Base-by-base conservation (phyloP, 2,329 filamentous ascomycete genomes). In the Parasarocladium wereldwijsianum region DNA sequence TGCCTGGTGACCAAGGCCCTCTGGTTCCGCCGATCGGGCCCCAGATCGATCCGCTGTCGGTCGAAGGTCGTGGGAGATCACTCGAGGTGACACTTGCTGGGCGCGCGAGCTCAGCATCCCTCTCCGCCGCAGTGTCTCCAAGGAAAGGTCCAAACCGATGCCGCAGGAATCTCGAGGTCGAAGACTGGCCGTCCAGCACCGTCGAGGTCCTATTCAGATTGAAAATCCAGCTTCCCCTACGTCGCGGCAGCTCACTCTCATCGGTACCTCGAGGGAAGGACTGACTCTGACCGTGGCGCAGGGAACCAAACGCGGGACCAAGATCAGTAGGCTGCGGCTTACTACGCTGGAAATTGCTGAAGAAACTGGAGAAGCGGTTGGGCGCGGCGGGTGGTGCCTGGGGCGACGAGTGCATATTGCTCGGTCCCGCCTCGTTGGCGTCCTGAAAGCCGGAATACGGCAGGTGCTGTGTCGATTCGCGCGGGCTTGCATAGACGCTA, bases 31-130 rank as follows among this genome's bases (percentile, higher is more conserved):
- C 28, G 14, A 23, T 19, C 2, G 66, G 64, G 48, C 75, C 78
- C 54, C 79, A 83, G 36, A 85, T 81, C 15, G 76, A 79, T 27
- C 74, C 70, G 37, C 76, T 82, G 37, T 90, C 83, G 2, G 78
- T 80, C 1, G 81, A 86, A 5, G 82, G 83, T 27, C 82, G 66
- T 2, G 81, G 78, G 31, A 86, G 60, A 34, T 82, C 77, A 5
- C 64, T 65, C 0, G 76, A 81, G 10, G 72, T 70, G 35, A 78
- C 76, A 3, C 76, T 81, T 2, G 70, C 60, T 9, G 80, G 78
- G 12, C 79, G 62, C 2, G 80, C 76, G 46, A 66, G 64, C 46
- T 63, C 61, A 3, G 62, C 57, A 24, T 73, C 68, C 21, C 65
- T 57, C 12, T 74, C 69, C 14, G 68, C 62, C 27, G 62, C 58